Evolutionary conservation across 2,329 filamentous ascomycete species (phyloP).

Genomic region (Penicillium sumatraense): DNA sequence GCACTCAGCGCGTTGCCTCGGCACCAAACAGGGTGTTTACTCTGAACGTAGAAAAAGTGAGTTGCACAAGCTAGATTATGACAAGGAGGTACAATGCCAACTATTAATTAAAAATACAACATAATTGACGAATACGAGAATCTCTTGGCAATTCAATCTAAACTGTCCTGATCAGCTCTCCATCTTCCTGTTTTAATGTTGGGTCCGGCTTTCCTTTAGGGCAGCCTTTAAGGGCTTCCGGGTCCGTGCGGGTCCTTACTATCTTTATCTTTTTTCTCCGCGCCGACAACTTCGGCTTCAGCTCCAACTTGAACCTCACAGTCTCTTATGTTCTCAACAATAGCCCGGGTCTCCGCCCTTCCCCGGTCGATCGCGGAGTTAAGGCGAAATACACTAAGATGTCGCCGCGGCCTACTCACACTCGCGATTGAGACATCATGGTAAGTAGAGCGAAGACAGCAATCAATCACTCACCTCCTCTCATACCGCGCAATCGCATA

Average conservation of each 20-base stretch:
- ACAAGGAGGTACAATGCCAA: too few relatives aligned
- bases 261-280: constrained; percentile 25
- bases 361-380: constrained; percentile 22
- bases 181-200: not conserved
- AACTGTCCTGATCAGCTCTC: not conserved
- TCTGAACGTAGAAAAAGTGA: too few relatives aligned
- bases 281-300: not conserved
- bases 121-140: too few relatives aligned
- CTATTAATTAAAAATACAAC: too few relatives aligned
- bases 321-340: constrained; percentile 36
- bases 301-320: constrained; percentile 4
- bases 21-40: too few relatives aligned
- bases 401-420: constrained; percentile 43
- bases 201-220: constrained; percentile 16
- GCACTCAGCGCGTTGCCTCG: too few relatives aligned
- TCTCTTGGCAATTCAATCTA: too few relatives aligned
- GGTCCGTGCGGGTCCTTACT: constrained; percentile 42
- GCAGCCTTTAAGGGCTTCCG: constrained; percentile 30
- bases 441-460: constrained; percentile 25
- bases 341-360: constrained; percentile 19
- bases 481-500: not conserved
- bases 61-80: too few relatives aligned
- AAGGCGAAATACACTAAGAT: constrained; percentile 7
- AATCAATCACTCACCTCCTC: not conserved
- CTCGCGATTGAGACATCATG: constrained; percentile 55